Evolutionary conservation across 768 basidiomycete genomes (phyloP).

Genomic region (Leccinum aurantiacum): DNA sequence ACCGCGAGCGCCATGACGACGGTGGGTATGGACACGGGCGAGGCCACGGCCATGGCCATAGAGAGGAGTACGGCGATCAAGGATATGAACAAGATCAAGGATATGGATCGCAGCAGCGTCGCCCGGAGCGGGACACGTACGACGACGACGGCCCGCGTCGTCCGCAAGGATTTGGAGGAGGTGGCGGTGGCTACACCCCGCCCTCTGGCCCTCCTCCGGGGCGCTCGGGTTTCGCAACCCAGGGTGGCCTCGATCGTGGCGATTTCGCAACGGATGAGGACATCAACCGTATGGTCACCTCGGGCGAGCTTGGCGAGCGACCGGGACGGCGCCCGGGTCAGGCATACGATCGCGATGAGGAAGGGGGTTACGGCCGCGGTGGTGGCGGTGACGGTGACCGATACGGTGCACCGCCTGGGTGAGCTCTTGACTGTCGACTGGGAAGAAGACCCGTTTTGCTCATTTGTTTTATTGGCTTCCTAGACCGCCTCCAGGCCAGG

Average conservation of each 20-base stretch:
- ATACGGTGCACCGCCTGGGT: conserved; percentile 15
- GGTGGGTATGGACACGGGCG: background rate
- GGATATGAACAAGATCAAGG: background rate
- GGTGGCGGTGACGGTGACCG: background rate
- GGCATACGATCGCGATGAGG: background rate
- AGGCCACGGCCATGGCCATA: background rate
- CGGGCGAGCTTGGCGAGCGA: conserved; percentile 12
- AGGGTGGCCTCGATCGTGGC: conserved; percentile 19
- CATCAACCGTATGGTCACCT: conserved; percentile 20
- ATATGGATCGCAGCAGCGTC: background rate
- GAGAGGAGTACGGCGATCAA: background rate
- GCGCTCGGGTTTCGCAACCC: conserved; percentile 1
- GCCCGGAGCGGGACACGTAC: background rate
- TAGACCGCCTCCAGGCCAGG: background rate
- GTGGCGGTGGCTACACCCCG: background rate
- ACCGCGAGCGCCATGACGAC: background rate
- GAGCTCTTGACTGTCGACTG: background rate
- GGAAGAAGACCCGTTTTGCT: background rate
- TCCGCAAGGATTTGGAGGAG: conserved; percentile 2
- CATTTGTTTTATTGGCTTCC: background rate
- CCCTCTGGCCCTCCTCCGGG: conserved; percentile 10
- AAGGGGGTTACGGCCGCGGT: background rate
- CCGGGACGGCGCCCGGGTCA: background rate
- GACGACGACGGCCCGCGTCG: background rate
- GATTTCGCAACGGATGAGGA: conserved; percentile 34